A percentile compares a stretch with the other conserved stretches of the same genome.
Conservation (phyloP, 2,329 filamentous ascomycete species). For the Chalara sp. region DNA sequence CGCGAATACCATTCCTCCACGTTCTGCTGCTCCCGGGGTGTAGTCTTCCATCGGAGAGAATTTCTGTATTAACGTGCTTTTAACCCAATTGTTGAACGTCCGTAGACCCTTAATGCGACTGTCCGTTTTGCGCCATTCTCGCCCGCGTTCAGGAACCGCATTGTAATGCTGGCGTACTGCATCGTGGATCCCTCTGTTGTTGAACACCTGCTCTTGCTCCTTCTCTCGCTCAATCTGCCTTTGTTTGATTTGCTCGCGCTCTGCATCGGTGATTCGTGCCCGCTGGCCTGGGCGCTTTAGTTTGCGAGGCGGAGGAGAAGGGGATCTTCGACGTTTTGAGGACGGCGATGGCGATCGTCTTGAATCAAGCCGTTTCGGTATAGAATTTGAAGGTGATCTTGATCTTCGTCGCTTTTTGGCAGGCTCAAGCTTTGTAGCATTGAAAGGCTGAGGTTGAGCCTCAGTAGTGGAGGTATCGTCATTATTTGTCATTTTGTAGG, state of each 20-base stretch:
- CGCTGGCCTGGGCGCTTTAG: conserved; percentile 65
- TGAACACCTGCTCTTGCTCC: conserved; percentile 28
- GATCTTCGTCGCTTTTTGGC: conserved; percentile 36
- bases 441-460: conserved; percentile 33
- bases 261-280: conserved; percentile 58
- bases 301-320: conserved; percentile 42
- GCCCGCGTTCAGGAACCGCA: conserved; percentile 83
- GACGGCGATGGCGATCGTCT: conserved; percentile 20
- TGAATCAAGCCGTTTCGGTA: conserved; percentile 18
- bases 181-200: conserved; percentile 61
- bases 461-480: conserved; percentile 22
- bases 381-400: conserved; percentile 27
- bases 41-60: conserved; percentile 80
- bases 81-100: conserved; percentile 98
- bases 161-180: conserved; percentile 95
- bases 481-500: neutral
- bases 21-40: conserved; percentile 50
- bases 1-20: conserved; percentile 31
- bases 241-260: conserved; percentile 61
- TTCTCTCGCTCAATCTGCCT: conserved; percentile 50
- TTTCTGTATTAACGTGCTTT: conserved; percentile 94
- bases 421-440: conserved; percentile 34
- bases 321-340: conserved; percentile 16
- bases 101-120: conserved; percentile 92
- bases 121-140: conserved; percentile 91